Evolutionary conservation across 208 protist genomes (phyloP).

Genomic region (Leishmania martiniquensis): DNA sequence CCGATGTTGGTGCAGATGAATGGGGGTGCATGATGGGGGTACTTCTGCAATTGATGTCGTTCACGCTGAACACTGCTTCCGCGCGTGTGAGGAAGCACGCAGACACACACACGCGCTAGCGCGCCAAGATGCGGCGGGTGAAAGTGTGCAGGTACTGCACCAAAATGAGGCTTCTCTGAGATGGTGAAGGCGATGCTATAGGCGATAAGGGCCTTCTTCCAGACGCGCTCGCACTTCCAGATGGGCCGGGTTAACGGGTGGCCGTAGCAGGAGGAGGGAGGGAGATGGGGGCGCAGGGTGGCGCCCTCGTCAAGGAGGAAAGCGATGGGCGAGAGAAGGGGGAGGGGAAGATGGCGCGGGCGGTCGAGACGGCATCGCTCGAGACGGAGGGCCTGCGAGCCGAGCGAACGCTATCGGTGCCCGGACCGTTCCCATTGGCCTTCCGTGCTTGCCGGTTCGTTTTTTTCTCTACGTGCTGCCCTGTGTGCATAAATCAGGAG

Average conservation of each 20-base stretch:
- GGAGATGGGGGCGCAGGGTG: not conserved
- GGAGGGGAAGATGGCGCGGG: not conserved
- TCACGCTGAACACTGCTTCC: not conserved
- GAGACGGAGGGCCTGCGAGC: not conserved
- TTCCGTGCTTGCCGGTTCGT: not conserved
- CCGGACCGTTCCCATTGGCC: too few species aligned
- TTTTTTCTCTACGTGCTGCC: too few species aligned
- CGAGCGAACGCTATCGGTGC: not conserved
- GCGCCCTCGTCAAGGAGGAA: not conserved
- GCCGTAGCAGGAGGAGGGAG: not conserved
- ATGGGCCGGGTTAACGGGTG: not conserved
- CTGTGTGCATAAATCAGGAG: not conserved
- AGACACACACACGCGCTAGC: not conserved
- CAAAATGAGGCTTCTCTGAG: not conserved
- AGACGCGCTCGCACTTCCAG: not conserved
- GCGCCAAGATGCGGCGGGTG: not conserved
- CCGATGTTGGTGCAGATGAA: not conserved
- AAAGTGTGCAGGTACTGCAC: not conserved
- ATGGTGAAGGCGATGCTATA: not conserved
- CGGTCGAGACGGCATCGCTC: not conserved
- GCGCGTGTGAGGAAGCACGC: not conserved
- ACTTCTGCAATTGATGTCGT: not conserved
- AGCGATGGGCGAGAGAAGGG: not conserved
- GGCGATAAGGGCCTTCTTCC: not conserved
- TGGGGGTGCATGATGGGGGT: not conserved